Conservation (phyloP, 352 stramenopile species). For the Peronospora belbahrii region DNA sequence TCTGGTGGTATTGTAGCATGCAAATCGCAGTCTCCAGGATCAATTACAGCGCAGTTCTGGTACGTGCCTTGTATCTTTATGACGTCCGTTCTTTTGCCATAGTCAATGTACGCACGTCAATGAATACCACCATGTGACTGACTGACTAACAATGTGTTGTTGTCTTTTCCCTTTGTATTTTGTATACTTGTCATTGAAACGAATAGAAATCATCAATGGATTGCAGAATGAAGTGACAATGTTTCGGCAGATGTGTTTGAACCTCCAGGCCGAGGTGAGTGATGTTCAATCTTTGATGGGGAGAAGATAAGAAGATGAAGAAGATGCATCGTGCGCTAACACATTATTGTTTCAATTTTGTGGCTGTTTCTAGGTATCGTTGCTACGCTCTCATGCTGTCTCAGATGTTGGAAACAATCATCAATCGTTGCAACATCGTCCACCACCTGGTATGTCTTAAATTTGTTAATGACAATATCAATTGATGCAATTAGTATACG, state of each 20-base stretch:
- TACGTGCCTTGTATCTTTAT: constrained; percentile 24
- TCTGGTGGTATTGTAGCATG: constrained; percentile 23
- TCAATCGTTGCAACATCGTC: constrained; percentile 23
- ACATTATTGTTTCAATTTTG: too few species aligned
- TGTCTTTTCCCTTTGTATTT: too few species aligned
- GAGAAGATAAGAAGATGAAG: too few species aligned
- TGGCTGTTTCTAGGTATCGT: constrained; percentile 29
- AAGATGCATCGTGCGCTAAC: too few species aligned
- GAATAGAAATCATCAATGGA: constrained; percentile 46
- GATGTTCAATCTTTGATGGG: too few species aligned
- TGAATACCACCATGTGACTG: constrained; percentile 1
- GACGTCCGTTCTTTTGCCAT: constrained; percentile 6
- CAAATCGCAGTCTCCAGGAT: constrained; percentile 64
- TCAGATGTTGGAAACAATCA: constrained; percentile 15
- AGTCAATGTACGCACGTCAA: neutral
- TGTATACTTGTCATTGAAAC: too few species aligned
- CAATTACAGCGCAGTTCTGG: constrained; percentile 51
- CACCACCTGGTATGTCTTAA: constrained; percentile 54
- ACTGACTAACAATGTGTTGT: constrained; percentile 6
- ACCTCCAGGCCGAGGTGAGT: constrained; percentile 66
- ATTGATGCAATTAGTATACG: neutral
- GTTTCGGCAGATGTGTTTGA: constrained; percentile 79
- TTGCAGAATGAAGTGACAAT: constrained; percentile 77
- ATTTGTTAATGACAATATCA: constrained; percentile 2
- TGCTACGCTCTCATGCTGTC: constrained; percentile 21